A percentile compares a stretch with the other conserved stretches of the same genome.
Conservation (phyloP, 192 early-diverging fungal species). For the Funneliformis geosporum region DNA sequence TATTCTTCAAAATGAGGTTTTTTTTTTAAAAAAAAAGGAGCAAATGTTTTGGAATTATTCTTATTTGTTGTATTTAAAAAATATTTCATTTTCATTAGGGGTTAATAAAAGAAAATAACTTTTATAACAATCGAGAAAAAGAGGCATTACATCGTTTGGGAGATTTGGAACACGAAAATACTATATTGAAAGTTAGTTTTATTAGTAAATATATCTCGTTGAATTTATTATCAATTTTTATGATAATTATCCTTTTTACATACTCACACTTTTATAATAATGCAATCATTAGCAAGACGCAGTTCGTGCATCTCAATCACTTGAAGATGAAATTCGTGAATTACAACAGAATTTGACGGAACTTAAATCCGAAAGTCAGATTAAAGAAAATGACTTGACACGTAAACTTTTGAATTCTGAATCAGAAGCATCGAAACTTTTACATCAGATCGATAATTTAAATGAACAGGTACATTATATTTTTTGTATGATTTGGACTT, state of each 20-base stretch:
- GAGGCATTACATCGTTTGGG: neutral
- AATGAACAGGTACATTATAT: slow-evolving; percentile 16
- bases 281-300: neutral
- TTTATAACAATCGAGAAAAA: neutral
- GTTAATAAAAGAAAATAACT: neutral
- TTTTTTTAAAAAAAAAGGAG: neutral
- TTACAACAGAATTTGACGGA: neutral
- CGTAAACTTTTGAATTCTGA: neutral
- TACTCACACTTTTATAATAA: no score
- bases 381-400: neutral
- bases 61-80: neutral
- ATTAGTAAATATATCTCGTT: neutral
- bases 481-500: neutral
- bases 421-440: neutral
- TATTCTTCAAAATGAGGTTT: slow-evolving; percentile 2
- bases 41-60: neutral
- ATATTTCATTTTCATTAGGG: neutral
- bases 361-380: neutral
- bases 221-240: neutral
- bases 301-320: neutral
- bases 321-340: neutral
- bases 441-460: neutral
- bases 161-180: neutral
- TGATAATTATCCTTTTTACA: neutral
- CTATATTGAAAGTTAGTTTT: neutral